Conservation (phyloP, 495 filamentous ascomycete species). For the Sabuloglossum arenarium region DNA sequence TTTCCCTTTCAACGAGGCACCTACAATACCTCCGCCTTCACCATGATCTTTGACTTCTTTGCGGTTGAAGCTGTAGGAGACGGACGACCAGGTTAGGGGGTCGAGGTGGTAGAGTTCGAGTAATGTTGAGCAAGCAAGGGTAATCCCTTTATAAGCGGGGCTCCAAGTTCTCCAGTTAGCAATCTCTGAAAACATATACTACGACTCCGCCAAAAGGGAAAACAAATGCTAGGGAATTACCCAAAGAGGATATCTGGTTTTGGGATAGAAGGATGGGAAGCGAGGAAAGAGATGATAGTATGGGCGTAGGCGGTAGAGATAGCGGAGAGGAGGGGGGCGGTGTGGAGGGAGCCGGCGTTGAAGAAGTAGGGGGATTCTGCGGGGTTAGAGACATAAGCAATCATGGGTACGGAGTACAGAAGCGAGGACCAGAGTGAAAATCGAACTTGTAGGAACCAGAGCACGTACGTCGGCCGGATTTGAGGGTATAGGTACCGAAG, state of each 20-base stretch:
- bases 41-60: slow-evolving; percentile 92
- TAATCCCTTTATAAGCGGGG: slow-evolving; percentile 92
- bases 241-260: slow-evolving; percentile 4
- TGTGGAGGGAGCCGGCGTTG: slow-evolving; percentile 77
- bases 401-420: background rate
- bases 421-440: background rate
- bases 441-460: background rate
- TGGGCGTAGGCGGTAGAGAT: slow-evolving; percentile 63
- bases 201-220: background rate
- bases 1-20: slow-evolving; percentile 64
- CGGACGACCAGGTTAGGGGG: slow-evolving; percentile 26
- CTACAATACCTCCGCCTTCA: slow-evolving; percentile 81
- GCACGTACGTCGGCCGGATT: slow-evolving; percentile 45
- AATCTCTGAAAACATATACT: background rate
- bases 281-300: slow-evolving; percentile 28
- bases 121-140: slow-evolving; percentile 52
- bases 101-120: slow-evolving; percentile 48
- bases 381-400: background rate
- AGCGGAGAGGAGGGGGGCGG: slow-evolving; percentile 46
- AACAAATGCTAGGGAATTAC: background rate
- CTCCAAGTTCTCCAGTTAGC: background rate
- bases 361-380: slow-evolving; percentile 89
- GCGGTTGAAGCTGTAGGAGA: slow-evolving; percentile 76
- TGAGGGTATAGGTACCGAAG: slow-evolving; percentile 77
- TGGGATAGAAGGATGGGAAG: slow-evolving; percentile 1